Evolutionary conservation across 108 stramenopile genomes (phyloP).

Genomic region (Chaetoceros tenuissimus): DNA sequence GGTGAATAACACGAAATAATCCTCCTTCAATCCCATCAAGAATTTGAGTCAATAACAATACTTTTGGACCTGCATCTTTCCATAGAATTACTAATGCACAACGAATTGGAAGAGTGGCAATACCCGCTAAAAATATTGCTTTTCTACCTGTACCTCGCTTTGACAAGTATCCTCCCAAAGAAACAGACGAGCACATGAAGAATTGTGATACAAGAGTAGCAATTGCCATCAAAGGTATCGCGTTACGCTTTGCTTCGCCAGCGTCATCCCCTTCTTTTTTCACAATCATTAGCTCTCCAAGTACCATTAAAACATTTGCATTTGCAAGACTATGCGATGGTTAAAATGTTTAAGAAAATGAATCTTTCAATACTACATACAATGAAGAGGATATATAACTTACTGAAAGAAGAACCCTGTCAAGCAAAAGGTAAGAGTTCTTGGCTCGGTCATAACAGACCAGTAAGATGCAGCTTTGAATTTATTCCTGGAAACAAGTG

Average conservation of each 20-base stretch:
- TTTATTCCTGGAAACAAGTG: too few relatives aligned
- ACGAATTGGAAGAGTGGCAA: constrained; percentile 62
- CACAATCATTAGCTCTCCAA: constrained; percentile 70
- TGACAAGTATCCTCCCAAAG: constrained; percentile 49
- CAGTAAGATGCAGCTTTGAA: constrained; percentile 52
- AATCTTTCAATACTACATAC: background rate
- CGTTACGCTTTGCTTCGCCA: constrained; percentile 34
- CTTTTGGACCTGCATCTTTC: constrained; percentile 67
- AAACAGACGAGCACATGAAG: constrained; percentile 69
- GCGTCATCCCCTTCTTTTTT: constrained; percentile 59
- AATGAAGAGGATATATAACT: too few relatives aligned
- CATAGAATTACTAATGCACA: constrained; percentile 78
- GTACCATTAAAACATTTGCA: constrained; percentile 77
- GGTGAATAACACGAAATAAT: constrained; percentile 73
- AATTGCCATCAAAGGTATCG: constrained; percentile 79
- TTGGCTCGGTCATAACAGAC: constrained; percentile 61
- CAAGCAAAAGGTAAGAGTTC: constrained; percentile 53
- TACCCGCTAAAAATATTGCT: constrained; percentile 65
- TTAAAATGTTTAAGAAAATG: too few relatives aligned
- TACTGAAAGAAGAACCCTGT: constrained; percentile 86
- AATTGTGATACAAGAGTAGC: constrained; percentile 76
- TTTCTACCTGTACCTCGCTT: constrained; percentile 59
- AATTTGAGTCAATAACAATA: constrained; percentile 73
- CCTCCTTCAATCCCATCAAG: constrained; percentile 80
- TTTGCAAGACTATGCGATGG: constrained; percentile 81